These are phyloP conservation scores for Cocos nucifera DNA, from an alignment of 176 grass and related monocot genomes.

Conservation along the genomic window DNA sequence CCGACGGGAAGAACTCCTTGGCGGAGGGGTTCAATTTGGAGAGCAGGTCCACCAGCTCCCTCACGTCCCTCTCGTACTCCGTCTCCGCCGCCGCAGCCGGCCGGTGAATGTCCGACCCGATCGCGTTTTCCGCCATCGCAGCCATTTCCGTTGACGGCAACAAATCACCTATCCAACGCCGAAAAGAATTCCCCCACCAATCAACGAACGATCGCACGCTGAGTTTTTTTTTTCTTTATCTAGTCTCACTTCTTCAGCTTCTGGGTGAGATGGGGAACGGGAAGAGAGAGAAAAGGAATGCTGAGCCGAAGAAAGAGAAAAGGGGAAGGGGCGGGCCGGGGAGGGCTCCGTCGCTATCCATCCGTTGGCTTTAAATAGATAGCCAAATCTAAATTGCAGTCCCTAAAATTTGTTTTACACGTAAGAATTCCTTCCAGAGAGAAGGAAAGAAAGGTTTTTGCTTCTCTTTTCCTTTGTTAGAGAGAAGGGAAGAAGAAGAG, in stretches of 20 bases:
- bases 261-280: conserved; percentile 10
- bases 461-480: no score
- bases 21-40: conserved; percentile 88
- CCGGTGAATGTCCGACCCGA: not conserved
- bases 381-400: no score
- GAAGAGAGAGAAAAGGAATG: conserved; percentile 14
- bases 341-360: no score
- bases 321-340: conserved; percentile 2
- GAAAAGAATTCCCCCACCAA: no score
- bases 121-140: conserved; percentile 16
- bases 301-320: conserved; percentile 11
- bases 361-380: no score
- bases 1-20: conserved; percentile 84
- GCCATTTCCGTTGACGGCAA: conserved; percentile 2
- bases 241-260: not conserved
- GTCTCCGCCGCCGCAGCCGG: conserved; percentile 36
- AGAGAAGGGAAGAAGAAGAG: no score
- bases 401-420: no score
- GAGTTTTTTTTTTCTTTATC: no score
- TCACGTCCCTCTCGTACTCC: conserved; percentile 79
- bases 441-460: no score
- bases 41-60: conserved; percentile 81
- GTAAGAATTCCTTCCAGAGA: no score
- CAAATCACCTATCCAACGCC: conserved; percentile 8
- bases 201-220: no score